Conservation (phyloP, 2,329 filamentous ascomycete species). For the Aspergillus awamori region DNA sequence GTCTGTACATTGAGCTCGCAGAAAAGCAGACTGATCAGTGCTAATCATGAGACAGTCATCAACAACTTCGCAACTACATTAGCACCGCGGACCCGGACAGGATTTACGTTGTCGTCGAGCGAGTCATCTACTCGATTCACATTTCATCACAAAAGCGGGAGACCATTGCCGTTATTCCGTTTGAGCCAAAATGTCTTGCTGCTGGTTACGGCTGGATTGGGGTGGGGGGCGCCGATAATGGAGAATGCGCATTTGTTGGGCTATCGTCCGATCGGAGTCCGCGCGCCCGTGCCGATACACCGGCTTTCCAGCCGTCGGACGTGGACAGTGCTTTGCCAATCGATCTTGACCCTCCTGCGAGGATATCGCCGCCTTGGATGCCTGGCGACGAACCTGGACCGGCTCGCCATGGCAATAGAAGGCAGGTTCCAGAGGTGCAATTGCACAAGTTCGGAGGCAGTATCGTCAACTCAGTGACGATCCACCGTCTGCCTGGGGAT, state of each 20-base stretch:
- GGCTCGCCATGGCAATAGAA: slow-evolving; percentile 22
- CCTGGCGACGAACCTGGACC: slow-evolving; percentile 25
- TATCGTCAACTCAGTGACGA: slow-evolving; percentile 69
- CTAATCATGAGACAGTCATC: slow-evolving; percentile 39
- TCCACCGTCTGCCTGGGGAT: slow-evolving; percentile 57
- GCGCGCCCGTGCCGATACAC: slow-evolving; percentile 43
- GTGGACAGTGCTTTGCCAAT: slow-evolving; percentile 62
- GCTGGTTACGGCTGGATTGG: slow-evolving; percentile 86
- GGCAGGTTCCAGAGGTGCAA: slow-evolving; percentile 49
- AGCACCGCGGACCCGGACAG: slow-evolving; percentile 75
- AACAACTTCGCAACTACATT: slow-evolving; percentile 78
- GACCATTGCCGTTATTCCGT: slow-evolving; percentile 71
- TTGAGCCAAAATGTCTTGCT: slow-evolving; percentile 80
- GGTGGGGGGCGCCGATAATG: slow-evolving; percentile 79
- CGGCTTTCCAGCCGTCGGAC: slow-evolving; percentile 45
- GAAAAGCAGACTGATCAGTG: slow-evolving; percentile 6
- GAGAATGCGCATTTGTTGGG: slow-evolving; percentile 81
- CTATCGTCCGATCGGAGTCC: slow-evolving; percentile 47
- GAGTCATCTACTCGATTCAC: slow-evolving; percentile 73
- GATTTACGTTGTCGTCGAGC: slow-evolving; percentile 82
- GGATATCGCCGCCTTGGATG: slow-evolving; percentile 28
- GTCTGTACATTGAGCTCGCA: slow-evolving; percentile 50
- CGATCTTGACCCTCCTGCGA: slow-evolving; percentile 42
- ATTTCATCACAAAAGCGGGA: slow-evolving; percentile 71
- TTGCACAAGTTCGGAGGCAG: slow-evolving; percentile 63